These are phyloP conservation scores for Aspergillus leporis DNA, from an alignment of 495 filamentous ascomycete genomes.

Conservation along the genomic window DNA sequence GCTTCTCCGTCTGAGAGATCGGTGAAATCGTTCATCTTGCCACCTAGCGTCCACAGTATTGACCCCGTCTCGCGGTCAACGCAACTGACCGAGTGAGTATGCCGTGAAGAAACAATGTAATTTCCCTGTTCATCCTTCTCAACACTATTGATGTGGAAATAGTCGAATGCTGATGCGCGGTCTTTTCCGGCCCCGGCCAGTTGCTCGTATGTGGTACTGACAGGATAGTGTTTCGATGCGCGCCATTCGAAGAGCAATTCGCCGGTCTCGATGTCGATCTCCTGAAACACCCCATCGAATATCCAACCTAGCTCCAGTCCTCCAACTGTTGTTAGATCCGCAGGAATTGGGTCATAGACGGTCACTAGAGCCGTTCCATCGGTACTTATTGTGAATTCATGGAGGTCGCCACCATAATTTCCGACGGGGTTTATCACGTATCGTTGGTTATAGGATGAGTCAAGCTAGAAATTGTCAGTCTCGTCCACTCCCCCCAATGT, in stretches of 20 bases:
- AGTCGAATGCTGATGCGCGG: slow-evolving; percentile 39
- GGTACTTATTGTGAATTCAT: slow-evolving; percentile 25
- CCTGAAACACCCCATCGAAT: slow-evolving; percentile 37
- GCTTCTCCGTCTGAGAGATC: slow-evolving; percentile 42
- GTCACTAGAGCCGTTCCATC: slow-evolving; percentile 25
- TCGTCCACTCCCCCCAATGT: background rate
- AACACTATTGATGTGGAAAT: slow-evolving; percentile 57
- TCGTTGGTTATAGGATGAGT: slow-evolving; percentile 43
- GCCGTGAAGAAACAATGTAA: slow-evolving; percentile 53
- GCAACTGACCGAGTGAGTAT: slow-evolving; percentile 42
- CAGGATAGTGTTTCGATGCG: slow-evolving; percentile 27
- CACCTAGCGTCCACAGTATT: slow-evolving; percentile 47
- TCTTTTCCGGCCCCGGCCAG: slow-evolving; percentile 14
- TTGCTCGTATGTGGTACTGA: slow-evolving; percentile 24
- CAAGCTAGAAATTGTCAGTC: slow-evolving; percentile 29
- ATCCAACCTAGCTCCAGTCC: slow-evolving; percentile 32
- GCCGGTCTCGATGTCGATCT: slow-evolving; percentile 35
- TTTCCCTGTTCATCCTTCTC: slow-evolving; percentile 50
- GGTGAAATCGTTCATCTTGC: slow-evolving; percentile 45
- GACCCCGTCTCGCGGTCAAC: slow-evolving; percentile 38
- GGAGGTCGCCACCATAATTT: slow-evolving; percentile 28
- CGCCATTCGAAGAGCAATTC: slow-evolving; percentile 41
- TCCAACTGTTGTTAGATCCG: slow-evolving; percentile 22
- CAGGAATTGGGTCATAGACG: slow-evolving; percentile 21
- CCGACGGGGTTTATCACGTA: slow-evolving; percentile 38